These are phyloP conservation scores for Elsinoe batatas DNA, from an alignment of 2,329 filamentous ascomycete genomes.

Conservation along the genomic window DNA sequence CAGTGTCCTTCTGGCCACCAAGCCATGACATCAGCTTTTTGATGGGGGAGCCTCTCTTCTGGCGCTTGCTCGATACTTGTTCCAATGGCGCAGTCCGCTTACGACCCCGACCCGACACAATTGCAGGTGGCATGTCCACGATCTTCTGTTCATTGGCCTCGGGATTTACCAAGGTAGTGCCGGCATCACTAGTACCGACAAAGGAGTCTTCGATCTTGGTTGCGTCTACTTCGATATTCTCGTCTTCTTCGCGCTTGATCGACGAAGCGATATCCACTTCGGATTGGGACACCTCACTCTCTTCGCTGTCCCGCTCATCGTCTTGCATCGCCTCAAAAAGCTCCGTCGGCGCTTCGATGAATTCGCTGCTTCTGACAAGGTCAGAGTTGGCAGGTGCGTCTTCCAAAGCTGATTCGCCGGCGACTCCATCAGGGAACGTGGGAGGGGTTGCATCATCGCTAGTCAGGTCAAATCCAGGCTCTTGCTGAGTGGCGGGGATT, in stretches of 20 bases:
- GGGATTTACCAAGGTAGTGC: neutral
- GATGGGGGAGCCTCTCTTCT: constrained; percentile 15
- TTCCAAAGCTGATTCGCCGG: neutral
- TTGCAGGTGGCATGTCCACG: neutral
- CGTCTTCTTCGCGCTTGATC: neutral
- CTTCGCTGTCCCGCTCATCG: neutral
- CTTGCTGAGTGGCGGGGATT: neutral
- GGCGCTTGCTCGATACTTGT: constrained; percentile 18
- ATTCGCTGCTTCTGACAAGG: neutral
- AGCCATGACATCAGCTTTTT: constrained; percentile 18
- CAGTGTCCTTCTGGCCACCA: constrained; percentile 17
- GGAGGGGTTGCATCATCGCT: neutral
- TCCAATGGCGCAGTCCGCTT: constrained; percentile 3
- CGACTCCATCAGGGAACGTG: neutral
- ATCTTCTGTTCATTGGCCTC: neutral
- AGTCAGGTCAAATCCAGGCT: neutral
- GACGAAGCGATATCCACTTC: neutral
- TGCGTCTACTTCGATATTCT: constrained; percentile 19
- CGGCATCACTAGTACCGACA: constrained; percentile 15
- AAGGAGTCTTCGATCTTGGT: constrained; percentile 32
- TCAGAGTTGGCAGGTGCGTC: neutral
- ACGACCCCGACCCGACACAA: neutral
- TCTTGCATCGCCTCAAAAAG: neutral
- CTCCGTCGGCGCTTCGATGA: constrained; percentile 3
- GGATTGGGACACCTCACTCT: neutral